Evolutionary conservation across 73 alveolate genomes (phyloP).

Genomic region (Paramecium pentaurelia): DNA sequence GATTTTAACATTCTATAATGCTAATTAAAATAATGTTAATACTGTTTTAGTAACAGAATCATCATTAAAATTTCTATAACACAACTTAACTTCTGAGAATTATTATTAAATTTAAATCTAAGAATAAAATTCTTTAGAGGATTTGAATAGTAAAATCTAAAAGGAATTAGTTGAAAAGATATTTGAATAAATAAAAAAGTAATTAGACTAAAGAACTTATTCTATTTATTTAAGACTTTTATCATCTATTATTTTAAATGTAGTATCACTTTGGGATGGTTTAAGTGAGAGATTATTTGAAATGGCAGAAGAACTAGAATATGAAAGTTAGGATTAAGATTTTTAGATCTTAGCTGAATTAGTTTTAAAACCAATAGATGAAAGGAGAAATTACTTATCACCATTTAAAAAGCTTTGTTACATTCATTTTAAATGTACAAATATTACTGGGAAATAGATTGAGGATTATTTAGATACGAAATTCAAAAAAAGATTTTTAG

Average conservation of each 20-base stretch:
- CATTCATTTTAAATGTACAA: background rate
- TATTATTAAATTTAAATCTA: background rate
- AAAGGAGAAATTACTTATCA: background rate
- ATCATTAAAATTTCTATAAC: background rate
- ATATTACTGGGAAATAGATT: background rate
- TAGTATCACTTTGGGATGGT: background rate
- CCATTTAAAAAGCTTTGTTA: background rate
- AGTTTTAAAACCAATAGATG: background rate
- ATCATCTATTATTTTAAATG: background rate
- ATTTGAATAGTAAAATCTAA: background rate
- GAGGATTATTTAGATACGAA: background rate
- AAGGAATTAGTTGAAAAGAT: background rate
- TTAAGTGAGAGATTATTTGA: background rate
- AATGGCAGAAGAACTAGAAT: background rate
- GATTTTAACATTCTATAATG: background rate
- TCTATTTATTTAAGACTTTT: background rate
- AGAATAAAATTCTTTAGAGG: background rate
- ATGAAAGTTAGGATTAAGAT: background rate
- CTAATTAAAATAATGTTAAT: background rate
- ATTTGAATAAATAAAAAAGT: background rate
- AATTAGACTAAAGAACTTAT: background rate
- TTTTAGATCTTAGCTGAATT: background rate
- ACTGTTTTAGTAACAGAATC: background rate
- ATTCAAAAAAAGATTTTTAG: background rate
- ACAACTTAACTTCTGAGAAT: background rate